Evolutionary conservation across 2,329 filamentous ascomycete genomes (phyloP).

Genomic region (Neonectria hederae): DNA sequence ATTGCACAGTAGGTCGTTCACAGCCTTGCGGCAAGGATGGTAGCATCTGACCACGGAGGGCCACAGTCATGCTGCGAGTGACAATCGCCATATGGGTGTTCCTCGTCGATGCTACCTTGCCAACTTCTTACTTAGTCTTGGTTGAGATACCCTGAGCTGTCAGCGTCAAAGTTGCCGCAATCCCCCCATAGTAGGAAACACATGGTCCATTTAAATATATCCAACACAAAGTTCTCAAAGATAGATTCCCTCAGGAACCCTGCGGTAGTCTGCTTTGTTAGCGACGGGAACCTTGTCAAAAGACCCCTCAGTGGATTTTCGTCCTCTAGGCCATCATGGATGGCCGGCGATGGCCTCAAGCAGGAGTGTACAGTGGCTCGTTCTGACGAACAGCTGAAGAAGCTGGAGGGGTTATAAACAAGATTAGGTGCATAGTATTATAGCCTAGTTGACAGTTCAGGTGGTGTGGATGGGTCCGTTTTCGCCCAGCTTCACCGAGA

Average conservation of each 20-base stretch:
- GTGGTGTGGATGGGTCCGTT: not conserved
- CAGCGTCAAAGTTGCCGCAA: no score
- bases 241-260: not conserved
- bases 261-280: not conserved
- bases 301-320: not conserved
- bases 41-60: not conserved
- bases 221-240: not conserved
- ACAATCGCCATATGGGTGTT: not conserved
- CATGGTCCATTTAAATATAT: not conserved
- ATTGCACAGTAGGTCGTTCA: not conserved
- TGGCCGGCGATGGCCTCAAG: not conserved
- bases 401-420: not conserved
- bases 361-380: not conserved
- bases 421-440: not conserved
- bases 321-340: not conserved
- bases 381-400: not conserved
- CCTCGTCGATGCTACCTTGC: not conserved
- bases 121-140: not conserved
- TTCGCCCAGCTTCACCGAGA: not conserved
- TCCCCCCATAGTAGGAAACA: no score
- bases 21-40: not conserved
- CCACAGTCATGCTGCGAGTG: conserved; percentile 10
- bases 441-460: not conserved
- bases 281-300: no score
- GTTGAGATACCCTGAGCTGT: not conserved